These are phyloP conservation scores for Picochlorum sp. DNA, from an alignment of 139 green algal species.

Conservation along the genomic window DNA sequence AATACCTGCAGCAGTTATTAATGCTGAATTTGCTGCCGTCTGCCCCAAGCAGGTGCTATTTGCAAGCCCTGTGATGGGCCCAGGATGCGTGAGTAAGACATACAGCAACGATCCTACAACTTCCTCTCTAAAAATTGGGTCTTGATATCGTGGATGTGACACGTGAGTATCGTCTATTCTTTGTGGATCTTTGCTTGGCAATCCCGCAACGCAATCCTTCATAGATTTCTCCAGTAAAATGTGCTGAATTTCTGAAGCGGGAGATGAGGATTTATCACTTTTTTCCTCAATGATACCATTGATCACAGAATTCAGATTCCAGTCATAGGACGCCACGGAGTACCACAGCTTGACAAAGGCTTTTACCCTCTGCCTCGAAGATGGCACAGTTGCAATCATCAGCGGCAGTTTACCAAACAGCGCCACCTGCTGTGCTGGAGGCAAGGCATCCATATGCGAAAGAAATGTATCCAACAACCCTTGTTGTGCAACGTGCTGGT, in stretches of 20 bases:
- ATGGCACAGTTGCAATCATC: conserved; percentile 21
- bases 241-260: too few species aligned
- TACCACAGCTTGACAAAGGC: conserved; percentile 22
- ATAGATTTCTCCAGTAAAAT: neutral
- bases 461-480: conserved; percentile 18
- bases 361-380: conserved; percentile 10
- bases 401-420: conserved; percentile 24
- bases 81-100: conserved; percentile 23
- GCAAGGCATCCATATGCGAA: conserved; percentile 13
- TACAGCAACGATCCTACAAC: conserved; percentile 33
- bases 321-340: conserved; percentile 18
- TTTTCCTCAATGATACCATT: neutral
- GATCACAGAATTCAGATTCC: neutral
- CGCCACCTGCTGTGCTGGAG: conserved; percentile 16
- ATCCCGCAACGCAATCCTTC: conserved; percentile 24
- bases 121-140: conserved; percentile 40
- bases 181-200: conserved; percentile 5
- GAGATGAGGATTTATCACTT: neutral
- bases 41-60: neutral
- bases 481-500: neutral
- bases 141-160: conserved; percentile 9
- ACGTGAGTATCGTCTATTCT: neutral
- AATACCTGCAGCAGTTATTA: neutral
- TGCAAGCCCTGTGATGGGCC: conserved; percentile 2
- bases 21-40: neutral